Base-by-base conservation (phyloP, 2,329 filamentous ascomycete species). In the Xylaria sp. region DNA sequence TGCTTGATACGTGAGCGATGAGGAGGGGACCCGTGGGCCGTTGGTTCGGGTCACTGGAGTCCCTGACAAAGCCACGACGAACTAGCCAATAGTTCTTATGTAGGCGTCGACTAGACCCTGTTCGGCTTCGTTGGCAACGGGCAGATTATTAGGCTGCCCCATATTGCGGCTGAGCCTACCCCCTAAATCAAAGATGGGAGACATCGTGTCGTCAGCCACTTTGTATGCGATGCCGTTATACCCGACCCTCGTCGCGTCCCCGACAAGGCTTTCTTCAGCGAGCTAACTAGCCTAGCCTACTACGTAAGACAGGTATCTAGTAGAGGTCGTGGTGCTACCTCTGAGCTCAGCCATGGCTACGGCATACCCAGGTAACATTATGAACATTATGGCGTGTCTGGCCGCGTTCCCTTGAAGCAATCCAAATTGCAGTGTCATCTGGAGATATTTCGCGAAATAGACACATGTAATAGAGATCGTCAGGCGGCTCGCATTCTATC, bases 151-250 rank as follows among this genome's bases (percentile, higher is more conserved):
- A 50, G 48, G 44, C 34, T 58, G 56, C 59, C 51, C 62, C 54
- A 52, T 60, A 58, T 66, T 61, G 63, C 63, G 62, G 63, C 63
- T 65, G 63, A 65, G 63, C 56, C 39, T 39, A 29, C 34, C 39
- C 44, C 39, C 43, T 50, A 40, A 50, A 44, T 44, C 44, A 24
- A 20, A 17, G 29, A 34, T 13, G 29, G 9, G 42, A 29, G 42
- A 19, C 40, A 18, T 37, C 34, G 47, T 19, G 39, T 38, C 29
- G 41, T 48, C 40, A 42, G 48, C 40, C 44, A 55, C 48, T 52
- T 48, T 52, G 44, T 44, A 34, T 13, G 29, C 11, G 37, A 16
- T 37, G n/a, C n/a, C 37, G 19, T 40, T 44, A 41, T 43, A 39
- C 44, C 38, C 7, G 41, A 37, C 43, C 43, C 47, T n/a, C 44